Conservation (phyloP, 23 red algal genomes). For the Gracilaria gracilis region DNA sequence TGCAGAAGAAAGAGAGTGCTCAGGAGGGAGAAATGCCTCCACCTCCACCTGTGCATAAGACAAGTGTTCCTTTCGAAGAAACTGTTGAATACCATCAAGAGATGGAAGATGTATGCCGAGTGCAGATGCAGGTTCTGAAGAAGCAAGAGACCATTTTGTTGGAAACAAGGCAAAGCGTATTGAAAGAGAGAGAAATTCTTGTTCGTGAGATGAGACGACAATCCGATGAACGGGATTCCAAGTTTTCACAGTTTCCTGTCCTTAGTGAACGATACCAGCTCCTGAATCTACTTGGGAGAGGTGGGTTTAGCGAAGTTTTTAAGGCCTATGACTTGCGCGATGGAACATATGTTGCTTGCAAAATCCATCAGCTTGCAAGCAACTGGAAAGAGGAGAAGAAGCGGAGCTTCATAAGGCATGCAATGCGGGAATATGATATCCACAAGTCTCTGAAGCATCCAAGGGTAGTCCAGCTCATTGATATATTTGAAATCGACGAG, state of each 20-base stretch:
- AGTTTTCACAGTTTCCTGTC: constrained; percentile 73
- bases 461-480: constrained; percentile 83
- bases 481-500: constrained; percentile 98
- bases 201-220: constrained; percentile 87
- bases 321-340: constrained; percentile 85
- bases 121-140: constrained; percentile 65
- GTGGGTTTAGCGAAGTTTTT: constrained; percentile 96
- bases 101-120: constrained; percentile 77
- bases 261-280: constrained; percentile 87
- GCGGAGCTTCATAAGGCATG: constrained; percentile 94
- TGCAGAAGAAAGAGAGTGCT: constrained; percentile 32
- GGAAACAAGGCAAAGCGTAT: constrained; percentile 34
- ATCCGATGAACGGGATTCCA: constrained; percentile 81
- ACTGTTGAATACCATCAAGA: constrained; percentile 61
- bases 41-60: constrained; percentile 28
- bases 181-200: constrained; percentile 74
- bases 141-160: constrained; percentile 65
- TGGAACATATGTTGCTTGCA: constrained; percentile 82
- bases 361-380: constrained; percentile 93
- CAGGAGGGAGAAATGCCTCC: constrained; percentile 50
- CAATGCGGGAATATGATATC: constrained; percentile 94
- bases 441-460: constrained; percentile 95
- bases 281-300: constrained; percentile 86
- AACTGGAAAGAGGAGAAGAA: constrained; percentile 97
- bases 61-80: constrained; percentile 35